phyloP scores from a whole-genome alignment of 148 eudicot genomes.

The Spergularia marina region DNA sequence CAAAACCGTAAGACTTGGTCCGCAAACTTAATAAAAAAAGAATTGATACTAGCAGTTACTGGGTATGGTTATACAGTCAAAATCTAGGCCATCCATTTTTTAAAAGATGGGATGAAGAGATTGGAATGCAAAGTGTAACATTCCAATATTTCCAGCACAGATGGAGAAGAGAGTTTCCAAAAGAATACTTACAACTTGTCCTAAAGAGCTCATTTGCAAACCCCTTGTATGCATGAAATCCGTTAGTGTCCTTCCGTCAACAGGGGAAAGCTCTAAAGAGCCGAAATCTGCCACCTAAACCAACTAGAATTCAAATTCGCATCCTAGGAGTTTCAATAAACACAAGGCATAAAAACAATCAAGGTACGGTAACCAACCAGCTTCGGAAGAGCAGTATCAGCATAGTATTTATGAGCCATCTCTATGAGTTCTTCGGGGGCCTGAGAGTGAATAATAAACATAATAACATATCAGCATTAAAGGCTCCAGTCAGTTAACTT shows the following conservation, averaged over 20 bases:
- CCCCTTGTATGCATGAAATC: conserved; percentile 99
- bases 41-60: too few relatives aligned
- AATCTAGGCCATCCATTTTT: neutral
- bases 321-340: conserved; percentile 7
- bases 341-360: neutral
- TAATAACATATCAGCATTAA: conserved; percentile 14
- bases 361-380: conserved; percentile 53
- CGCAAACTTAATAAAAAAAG: too few relatives aligned
- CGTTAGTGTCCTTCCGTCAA: conserved; percentile 92
- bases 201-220: conserved; percentile 80
- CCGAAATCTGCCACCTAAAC: conserved; percentile 93
- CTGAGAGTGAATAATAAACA: conserved; percentile 41
- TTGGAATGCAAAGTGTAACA: neutral
- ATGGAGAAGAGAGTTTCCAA: neutral
- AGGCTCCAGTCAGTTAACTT: conserved; percentile 2
- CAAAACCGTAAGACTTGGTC: too few relatives aligned
- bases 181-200: conserved; percentile 62
- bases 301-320: conserved; percentile 21
- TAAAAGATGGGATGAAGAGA: neutral
- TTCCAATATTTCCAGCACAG: conserved; percentile 2
- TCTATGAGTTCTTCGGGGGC: conserved; percentile 83
- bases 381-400: conserved; percentile 86
- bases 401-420: conserved; percentile 83
- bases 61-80: conserved; percentile 1
- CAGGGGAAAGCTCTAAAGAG: conserved; percentile 93